These are phyloP conservation scores for Didymella sp. DNA, from an alignment of 2,329 filamentous ascomycete genomes.

Conservation along the genomic window DNA sequence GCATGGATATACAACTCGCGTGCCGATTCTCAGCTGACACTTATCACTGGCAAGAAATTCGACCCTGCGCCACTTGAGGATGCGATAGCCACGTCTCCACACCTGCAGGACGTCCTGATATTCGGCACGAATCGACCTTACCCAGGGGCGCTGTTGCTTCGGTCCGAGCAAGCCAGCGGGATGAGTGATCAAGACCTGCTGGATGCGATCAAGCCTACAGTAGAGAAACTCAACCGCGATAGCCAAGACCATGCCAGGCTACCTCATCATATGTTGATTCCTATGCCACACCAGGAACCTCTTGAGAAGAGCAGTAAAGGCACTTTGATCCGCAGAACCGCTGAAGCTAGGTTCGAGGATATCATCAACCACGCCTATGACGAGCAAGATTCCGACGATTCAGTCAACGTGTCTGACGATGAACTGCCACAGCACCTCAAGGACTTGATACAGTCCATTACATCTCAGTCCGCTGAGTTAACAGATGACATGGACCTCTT, in stretches of 20 bases:
- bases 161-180: conserved; percentile 37
- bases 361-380: conserved; percentile 59
- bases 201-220: conserved; percentile 50
- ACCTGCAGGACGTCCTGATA: conserved; percentile 64
- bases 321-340: conserved; percentile 61
- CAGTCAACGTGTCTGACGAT: conserved; percentile 36
- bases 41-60: conserved; percentile 73
- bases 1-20: conserved; percentile 70
- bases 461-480: conserved; percentile 32
- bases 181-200: conserved; percentile 51
- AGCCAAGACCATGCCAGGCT: conserved; percentile 62
- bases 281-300: conserved; percentile 48
- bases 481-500: conserved; percentile 61
- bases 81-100: conserved; percentile 55
- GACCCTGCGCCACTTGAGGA: conserved; percentile 69
- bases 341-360: conserved; percentile 58
- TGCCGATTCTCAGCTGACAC: conserved; percentile 66
- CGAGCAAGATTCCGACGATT: conserved; percentile 24
- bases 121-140: conserved; percentile 66
- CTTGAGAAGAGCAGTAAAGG: conserved; percentile 70
- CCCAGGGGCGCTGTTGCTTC: conserved; percentile 65
- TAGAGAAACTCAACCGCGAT: conserved; percentile 58
- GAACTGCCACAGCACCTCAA: conserved; percentile 33
- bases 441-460: conserved; percentile 29
- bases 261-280: conserved; percentile 58